Evolutionary conservation across 1,284 basidiomycete genomes (phyloP), one percentile per base, ranked within the genome.

Genomic region (Cutaneotrichosporon mucoides): DNA sequence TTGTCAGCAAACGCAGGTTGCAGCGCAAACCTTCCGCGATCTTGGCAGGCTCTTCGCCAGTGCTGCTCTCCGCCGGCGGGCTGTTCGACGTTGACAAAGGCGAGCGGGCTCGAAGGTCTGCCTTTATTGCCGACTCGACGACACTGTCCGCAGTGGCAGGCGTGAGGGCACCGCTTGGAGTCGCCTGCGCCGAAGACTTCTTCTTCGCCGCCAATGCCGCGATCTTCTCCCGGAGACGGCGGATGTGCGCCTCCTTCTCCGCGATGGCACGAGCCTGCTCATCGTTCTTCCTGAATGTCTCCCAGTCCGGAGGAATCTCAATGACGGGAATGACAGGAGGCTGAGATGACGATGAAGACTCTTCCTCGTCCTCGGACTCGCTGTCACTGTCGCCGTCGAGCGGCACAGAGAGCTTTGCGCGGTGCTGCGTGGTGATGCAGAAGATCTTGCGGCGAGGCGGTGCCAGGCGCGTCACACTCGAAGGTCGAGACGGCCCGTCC

Each of bases 171-270:
- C 61, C 59, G 11, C 47, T 58, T 7, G 56, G 50, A n/a, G 63
- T 59, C 0, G 55, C 9, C 6, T 44, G 43, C 8, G n/a, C 42
- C 3, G 40, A 37, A 13, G 42, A 24, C 4, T 60, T 56, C 52
- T 59, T 57, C 61, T 57, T 66, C 24, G 53, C 59, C 42, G 53
- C 51, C 63, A 75, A 53, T 34, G 54, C 65, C 9, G 68, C 68
- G 35, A 76, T 76, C 54, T 71, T 65, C 55, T 71, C 73, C 55
- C 64, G 70, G 49, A 76, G 61, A 16, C 60, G 54, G 41, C 66
- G 56, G 8, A 76, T 76, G 41, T 63, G 63, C 51, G 66, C 68
- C 49, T 72, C 66, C 62, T 71, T 70, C 54, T 68, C 68, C 11
- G 63, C 65, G 45, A 73, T 44, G 12, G 24, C 24, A 24, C 24